These are phyloP conservation scores for Thozetella sp. DNA, from an alignment of 495 filamentous ascomycete genomes.

Conservation along the genomic window DNA sequence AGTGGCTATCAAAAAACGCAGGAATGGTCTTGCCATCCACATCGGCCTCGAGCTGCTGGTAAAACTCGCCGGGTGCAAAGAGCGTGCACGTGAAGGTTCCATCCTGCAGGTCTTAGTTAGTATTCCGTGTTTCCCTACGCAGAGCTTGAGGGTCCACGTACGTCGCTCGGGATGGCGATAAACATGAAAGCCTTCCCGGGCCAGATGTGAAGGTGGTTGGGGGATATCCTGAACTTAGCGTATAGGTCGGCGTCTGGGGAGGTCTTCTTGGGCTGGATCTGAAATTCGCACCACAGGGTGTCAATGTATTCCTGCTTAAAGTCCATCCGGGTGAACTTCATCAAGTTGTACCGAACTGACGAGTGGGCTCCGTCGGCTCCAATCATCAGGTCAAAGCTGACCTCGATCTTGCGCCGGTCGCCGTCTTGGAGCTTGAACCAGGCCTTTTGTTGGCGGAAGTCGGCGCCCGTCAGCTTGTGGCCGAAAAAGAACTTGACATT, in stretches of 20 bases:
- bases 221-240: constrained; percentile 74
- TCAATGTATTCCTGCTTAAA: constrained; percentile 97
- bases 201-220: constrained; percentile 97
- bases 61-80: constrained; percentile 72
- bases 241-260: constrained; percentile 33
- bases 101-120: constrained; percentile 49
- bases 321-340: constrained; percentile 87
- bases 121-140: background rate
- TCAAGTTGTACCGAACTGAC: constrained; percentile 83
- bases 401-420: constrained; percentile 58
- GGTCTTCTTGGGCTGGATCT: constrained; percentile 54
- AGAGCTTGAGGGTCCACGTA: constrained; percentile 21
- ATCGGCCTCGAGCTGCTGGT: constrained; percentile 58
- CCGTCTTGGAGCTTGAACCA: constrained; percentile 75
- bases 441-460: constrained; percentile 75
- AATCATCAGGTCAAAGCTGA: constrained; percentile 87
- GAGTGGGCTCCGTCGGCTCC: constrained; percentile 98
- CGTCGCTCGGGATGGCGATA: constrained; percentile 86
- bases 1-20: constrained; percentile 72
- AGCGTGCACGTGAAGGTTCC: constrained; percentile 94
- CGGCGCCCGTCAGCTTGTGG: constrained; percentile 85
- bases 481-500: constrained; percentile 93
- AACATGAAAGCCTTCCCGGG: constrained; percentile 94
- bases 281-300: constrained; percentile 96
- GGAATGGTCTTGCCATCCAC: constrained; percentile 50